Base-by-base conservation (phyloP, 768 basidiomycete species). In the Suillus plorans region DNA sequence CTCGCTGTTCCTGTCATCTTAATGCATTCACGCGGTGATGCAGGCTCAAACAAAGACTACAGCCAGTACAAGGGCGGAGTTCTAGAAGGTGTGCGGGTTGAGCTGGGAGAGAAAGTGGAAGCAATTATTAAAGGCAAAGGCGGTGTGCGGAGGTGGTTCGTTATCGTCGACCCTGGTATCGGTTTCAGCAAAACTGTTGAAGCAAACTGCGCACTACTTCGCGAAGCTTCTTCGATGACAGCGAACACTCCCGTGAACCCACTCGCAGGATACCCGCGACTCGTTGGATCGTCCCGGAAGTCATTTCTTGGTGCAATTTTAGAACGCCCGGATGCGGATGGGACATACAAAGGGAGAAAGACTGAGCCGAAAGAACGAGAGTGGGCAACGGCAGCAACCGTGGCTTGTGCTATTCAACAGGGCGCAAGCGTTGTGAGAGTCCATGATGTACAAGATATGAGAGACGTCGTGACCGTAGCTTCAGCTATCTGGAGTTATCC, bases 1-100 rank as follows among this genome's bases (percentile, higher is more conserved):
- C 78, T 87, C 52, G 84, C 84, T 6, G 90, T 91, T 0, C 96
- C 95, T 0, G 89, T 95, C 58, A 80, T 99, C 12, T 76, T 99
- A 64, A 99, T 99, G 97, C 97, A 99, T 75, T 95, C 94, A 0
- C 82, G 95, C 4, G 95, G 94, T 0, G 91, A 92, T 63, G 92
- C 93, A 0, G 87, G 89, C 18, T 69, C 80, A 67, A 84, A 95
- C 80, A 92, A 92, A 78, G 82, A 88, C 66, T 89, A 89, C 69
- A 70, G 69, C 18, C 69, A 61, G 62, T 85, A 89, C 72, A 74
- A 75, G 31, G 80, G 79, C 37, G 74, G 73, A 12, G 86, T 94
- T 5, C 66, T 96, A 10, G 80, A 83, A 28, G 92, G 87, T 20
- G 87, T 98, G 0, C 80, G 84, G 9, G 70, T 76, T 0, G 96